These are phyloP conservation scores for Saraca asoca DNA, from an alignment of 331 rosid species.

Conservation along the genomic window DNA sequence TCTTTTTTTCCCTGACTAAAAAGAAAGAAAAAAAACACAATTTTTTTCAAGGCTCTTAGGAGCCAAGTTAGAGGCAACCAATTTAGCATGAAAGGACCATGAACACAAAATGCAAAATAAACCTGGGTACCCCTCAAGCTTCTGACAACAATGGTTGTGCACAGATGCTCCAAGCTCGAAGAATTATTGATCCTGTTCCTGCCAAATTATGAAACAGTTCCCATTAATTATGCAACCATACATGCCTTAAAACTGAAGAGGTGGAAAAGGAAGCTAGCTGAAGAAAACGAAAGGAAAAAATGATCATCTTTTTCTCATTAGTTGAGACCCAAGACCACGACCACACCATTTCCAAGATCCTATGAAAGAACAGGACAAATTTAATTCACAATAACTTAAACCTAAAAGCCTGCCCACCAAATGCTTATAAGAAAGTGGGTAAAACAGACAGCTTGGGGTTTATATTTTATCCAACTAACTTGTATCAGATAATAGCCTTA, in stretches of 20 bases:
- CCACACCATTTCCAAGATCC: neutral
- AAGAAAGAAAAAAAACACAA: constrained; percentile 32
- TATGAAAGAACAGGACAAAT: neutral
- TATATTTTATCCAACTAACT: neutral
- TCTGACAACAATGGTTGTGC: constrained; percentile 30
- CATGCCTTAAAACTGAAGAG: neutral
- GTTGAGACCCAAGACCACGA: constrained; percentile 11
- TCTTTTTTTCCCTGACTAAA: constrained; percentile 20
- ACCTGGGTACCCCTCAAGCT: constrained; percentile 48
- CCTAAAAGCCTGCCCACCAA: neutral
- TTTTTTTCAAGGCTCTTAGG: constrained; percentile 42
- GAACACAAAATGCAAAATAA: constrained; percentile 41
- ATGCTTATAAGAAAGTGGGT: neutral
- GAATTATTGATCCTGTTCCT: constrained; percentile 56
- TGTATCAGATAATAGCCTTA: constrained; percentile 39
- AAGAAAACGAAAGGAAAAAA: neutral
- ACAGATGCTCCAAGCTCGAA: constrained; percentile 23
- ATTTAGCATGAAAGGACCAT: constrained; percentile 41
- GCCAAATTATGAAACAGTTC: constrained; percentile 35
- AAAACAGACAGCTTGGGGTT: constrained; percentile 12
- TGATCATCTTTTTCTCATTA: neutral
- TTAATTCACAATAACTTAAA: neutral
- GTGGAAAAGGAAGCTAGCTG: neutral
- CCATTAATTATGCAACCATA: constrained; percentile 29
- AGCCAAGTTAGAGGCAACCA: constrained; percentile 46